Conservation (phyloP, 192 early-diverging fungal species). For the Gorgonomyces haynaldii region DNA sequence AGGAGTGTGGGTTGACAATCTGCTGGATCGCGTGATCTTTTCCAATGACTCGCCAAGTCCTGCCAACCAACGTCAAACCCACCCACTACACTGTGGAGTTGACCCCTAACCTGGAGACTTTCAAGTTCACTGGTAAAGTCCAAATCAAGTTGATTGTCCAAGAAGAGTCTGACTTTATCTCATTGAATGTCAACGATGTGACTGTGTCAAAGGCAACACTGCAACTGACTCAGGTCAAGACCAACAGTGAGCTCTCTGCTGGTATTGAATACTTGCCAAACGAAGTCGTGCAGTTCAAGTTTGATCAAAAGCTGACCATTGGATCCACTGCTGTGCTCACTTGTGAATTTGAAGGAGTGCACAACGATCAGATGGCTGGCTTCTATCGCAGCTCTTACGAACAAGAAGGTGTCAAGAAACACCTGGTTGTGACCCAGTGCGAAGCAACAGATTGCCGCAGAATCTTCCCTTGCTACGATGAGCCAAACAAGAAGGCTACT, state of each 20-base stretch:
- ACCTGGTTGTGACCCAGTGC: conserved; percentile 90
- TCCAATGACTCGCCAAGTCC: conserved; percentile 45
- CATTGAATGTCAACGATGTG: conserved; percentile 28
- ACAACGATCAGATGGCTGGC: conserved; percentile 77
- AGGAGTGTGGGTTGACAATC: no score
- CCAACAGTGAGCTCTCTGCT: conserved; percentile 15
- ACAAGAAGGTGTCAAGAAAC: conserved; percentile 32
- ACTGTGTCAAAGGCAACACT: conserved; percentile 13
- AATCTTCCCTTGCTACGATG: conserved; percentile 96
- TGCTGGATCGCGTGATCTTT: no score
- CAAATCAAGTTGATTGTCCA: conserved; percentile 41
- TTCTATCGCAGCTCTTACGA: conserved; percentile 82
- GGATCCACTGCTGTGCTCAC: not conserved
- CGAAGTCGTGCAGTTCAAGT: not conserved
- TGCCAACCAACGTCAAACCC: conserved; percentile 77
- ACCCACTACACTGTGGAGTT: conserved; percentile 70
- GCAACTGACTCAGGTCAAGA: conserved; percentile 4
- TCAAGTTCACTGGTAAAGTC: conserved; percentile 70
- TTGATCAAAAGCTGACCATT: not conserved
- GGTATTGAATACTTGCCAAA: conserved; percentile 26
- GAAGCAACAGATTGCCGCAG: conserved; percentile 84
- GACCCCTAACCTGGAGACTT: conserved; percentile 67
- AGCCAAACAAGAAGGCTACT: conserved; percentile 89
- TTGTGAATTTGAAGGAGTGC: conserved; percentile 37
- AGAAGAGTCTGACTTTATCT: conserved; percentile 21